These are phyloP conservation scores for Colletotrichum somersetense DNA, from an alignment of 2,329 filamentous ascomycete species.

Conservation along the genomic window DNA sequence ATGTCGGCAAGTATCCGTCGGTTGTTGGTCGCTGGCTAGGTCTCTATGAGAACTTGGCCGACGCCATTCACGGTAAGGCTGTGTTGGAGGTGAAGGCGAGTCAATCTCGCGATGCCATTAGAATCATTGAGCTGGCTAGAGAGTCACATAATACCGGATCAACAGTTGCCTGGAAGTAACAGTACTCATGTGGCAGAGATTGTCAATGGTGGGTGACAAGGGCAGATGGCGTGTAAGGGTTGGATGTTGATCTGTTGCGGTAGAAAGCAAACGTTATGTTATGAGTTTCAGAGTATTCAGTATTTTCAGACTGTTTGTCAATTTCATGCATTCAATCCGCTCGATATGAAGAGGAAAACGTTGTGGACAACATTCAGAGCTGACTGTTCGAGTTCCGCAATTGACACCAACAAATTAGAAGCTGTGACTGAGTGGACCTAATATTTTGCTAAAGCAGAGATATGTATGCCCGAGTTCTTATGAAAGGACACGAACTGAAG, in stretches of 20 bases:
- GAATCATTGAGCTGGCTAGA: slow-evolving; percentile 57
- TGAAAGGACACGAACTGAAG: not conserved
- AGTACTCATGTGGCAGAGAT: not conserved
- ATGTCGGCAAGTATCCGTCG: slow-evolving; percentile 54
- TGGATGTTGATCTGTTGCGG: not conserved
- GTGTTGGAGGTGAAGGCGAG: slow-evolving; percentile 56
- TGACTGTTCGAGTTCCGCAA: not conserved
- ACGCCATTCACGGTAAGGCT: slow-evolving; percentile 54
- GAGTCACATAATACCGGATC: slow-evolving; percentile 52
- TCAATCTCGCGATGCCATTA: slow-evolving; percentile 54
- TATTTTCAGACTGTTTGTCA: not conserved
- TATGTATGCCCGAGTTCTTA: too few relatives aligned
- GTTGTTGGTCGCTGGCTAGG: slow-evolving; percentile 55
- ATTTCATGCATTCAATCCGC: not conserved
- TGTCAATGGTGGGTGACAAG: not conserved
- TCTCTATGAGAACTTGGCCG: slow-evolving; percentile 56
- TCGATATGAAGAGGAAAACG: too few relatives aligned
- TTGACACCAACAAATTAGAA: too few relatives aligned
- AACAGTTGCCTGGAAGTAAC: slow-evolving; percentile 47
- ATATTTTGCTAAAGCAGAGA: not conserved
- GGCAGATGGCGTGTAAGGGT: not conserved
- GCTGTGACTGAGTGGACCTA: not conserved
- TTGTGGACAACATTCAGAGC: not conserved
- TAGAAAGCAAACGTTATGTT: not conserved
- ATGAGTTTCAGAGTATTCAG: not conserved